Evolutionary conservation across 176 grass and related monocot species (phyloP).

Genomic region (Lolium multiflorum): DNA sequence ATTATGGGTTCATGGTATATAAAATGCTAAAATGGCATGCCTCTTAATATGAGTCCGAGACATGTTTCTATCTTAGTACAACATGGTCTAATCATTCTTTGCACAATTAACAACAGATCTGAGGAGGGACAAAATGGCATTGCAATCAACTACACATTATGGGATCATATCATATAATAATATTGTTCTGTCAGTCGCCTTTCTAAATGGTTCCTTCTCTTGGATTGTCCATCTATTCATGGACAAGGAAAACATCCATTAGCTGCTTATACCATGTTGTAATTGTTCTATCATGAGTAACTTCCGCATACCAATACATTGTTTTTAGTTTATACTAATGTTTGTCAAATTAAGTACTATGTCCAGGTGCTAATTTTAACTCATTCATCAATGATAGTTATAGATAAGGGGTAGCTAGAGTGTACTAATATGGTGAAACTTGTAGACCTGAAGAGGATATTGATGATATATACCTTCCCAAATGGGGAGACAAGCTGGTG

Average conservation of each 20-base stretch:
- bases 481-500: slow-evolving; percentile 98
- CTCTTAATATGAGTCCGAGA: not conserved
- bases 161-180: slow-evolving; percentile 20
- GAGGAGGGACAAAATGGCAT: not conserved
- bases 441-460: not conserved
- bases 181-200: not conserved
- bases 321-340: not conserved
- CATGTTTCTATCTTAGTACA: not conserved
- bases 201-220: not conserved
- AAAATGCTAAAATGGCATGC: not conserved
- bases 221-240: not conserved
- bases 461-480: slow-evolving; percentile 73
- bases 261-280: not conserved
- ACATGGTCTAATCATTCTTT: slow-evolving; percentile 20
- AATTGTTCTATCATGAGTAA: not conserved
- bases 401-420: not conserved
- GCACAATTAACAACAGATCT: not conserved
- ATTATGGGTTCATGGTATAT: not conserved
- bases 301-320: not conserved
- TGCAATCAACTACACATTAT: not conserved
- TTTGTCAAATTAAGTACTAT: not conserved
- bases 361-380: not conserved
- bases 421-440: slow-evolving; percentile 27
- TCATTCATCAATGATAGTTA: not conserved
- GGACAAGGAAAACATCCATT: not conserved